Percentiles rank a stretch among this genome's conserved stretches.
These are phyloP conservation scores for Gossypium anomalum DNA, from an alignment of 345 rosid genomes.

Conservation along the genomic window DNA sequence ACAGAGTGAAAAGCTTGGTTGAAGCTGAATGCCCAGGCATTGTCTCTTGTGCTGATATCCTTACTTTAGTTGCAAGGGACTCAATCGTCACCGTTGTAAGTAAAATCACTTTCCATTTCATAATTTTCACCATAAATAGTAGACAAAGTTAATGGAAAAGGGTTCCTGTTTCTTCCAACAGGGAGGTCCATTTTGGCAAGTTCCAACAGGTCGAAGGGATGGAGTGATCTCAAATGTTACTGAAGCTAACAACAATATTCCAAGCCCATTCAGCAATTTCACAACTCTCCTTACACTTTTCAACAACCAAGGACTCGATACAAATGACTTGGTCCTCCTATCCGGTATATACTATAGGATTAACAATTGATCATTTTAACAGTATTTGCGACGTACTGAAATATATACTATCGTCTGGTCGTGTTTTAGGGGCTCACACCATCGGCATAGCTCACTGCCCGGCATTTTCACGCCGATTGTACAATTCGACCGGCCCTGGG, in stretches of 20 bases:
- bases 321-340: constrained; percentile 56
- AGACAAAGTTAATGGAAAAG: background rate
- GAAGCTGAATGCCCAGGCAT: constrained; percentile 71
- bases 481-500: constrained; percentile 66
- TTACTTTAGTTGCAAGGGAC: constrained; percentile 67
- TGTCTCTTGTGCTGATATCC: constrained; percentile 74
- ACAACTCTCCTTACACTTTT: constrained; percentile 46
- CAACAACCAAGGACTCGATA: constrained; percentile 61
- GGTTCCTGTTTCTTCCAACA: background rate
- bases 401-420: background rate
- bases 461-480: constrained; percentile 50
- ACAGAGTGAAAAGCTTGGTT: constrained; percentile 50
- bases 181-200: constrained; percentile 91
- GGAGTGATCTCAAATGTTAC: constrained; percentile 59
- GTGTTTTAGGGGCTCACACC: constrained; percentile 72
- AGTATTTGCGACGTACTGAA: too few species aligned
- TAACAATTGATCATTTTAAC: too few species aligned
- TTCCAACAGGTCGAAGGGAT: constrained; percentile 80
- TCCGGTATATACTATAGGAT: constrained; percentile 30
- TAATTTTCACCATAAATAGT: too few species aligned
- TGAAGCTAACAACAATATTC: constrained; percentile 57
- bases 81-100: constrained; percentile 63
- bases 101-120: background rate
- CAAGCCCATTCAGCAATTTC: constrained; percentile 60
- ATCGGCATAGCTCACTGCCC: constrained; percentile 72